Base-by-base conservation (phyloP, 2,329 filamentous ascomycete genomes). In the Alternaria metachromatica region DNA sequence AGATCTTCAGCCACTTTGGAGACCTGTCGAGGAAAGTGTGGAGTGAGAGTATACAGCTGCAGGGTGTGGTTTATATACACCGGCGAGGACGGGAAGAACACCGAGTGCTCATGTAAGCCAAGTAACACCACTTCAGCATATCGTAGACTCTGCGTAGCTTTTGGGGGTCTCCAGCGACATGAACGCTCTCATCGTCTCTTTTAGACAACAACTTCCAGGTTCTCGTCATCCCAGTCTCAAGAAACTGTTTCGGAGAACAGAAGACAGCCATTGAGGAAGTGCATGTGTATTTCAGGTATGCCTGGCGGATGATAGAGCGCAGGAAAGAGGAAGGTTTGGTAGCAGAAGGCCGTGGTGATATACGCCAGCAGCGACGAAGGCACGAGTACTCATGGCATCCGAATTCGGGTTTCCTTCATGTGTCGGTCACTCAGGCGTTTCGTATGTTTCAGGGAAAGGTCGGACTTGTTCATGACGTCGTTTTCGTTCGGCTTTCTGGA, bases 391-490 rank as follows among this genome's bases (percentile, higher is more conserved):
- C n/a, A 18, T 41, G 9, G 37, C 9, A 6, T 18, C 18, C n/a
- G 1, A 3, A 3, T 3, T 41, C 4, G 0, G 2, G 1, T 18
- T 41, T 41, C 1, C 9, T 3, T 41, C 8, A 41, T 41, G 37
- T 0, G 0, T 41, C 9, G 5, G 3, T 10, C 5, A 10, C n/a
- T 4, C 8, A 2, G 37, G 0, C 6, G 1, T 18, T 41, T 11
- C 5, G 9, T 11, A 18, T 41, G n/a, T 41, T 41, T n/a, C 37
- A 41, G 9, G 3, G 4, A 6, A 41, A 41, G 37, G 9, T 3
- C 9, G 37, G 0, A 11, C 37, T 18, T 6, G 8, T 41, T 41
- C 37, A 37, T 37, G 30, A 4, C 30, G 7, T 8, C 30, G 13
- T 15, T 15, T 15, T 15, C 13, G 7, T 33, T 15, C 30, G 7